Evolutionary conservation across 768 basidiomycete species (phyloP).

Genomic region (Piloderma croceum): DNA sequence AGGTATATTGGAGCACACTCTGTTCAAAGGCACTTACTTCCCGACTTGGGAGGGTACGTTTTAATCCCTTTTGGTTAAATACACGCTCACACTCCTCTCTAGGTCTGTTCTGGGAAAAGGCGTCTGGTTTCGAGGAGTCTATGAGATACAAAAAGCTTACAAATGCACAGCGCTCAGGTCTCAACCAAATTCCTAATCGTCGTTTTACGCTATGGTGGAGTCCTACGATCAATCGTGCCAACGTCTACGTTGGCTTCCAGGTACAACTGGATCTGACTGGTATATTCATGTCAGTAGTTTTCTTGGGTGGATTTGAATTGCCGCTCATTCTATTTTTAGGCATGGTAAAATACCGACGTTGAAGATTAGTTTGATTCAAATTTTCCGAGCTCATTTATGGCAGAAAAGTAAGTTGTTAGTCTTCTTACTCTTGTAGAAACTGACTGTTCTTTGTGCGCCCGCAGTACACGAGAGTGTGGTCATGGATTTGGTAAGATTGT

Average conservation of each 20-base stretch:
- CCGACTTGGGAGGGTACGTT: constrained; percentile 98
- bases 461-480: constrained; percentile 86
- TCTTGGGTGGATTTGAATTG: not conserved
- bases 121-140: constrained; percentile 92
- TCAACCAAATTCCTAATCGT: constrained; percentile 97
- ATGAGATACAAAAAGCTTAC: constrained; percentile 97
- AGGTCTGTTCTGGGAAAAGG: constrained; percentile 98
- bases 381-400: constrained; percentile 99
- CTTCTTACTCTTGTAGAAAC: constrained; percentile 19
- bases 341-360: constrained; percentile 97
- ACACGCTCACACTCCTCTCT: constrained; percentile 2
- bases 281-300: constrained; percentile 70
- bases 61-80: constrained; percentile 10
- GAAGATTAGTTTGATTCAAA: constrained; percentile 98
- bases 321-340: constrained; percentile 34
- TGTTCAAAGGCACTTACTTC: constrained; percentile 98
- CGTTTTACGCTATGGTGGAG: constrained; percentile 99
- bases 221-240: constrained; percentile 98
- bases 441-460: constrained; percentile 6
- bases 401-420: constrained; percentile 78
- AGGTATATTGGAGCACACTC: constrained; percentile 91
- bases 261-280: constrained; percentile 97
- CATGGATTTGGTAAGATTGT: constrained; percentile 66
- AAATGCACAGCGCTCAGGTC: constrained; percentile 96
- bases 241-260: constrained; percentile 99